Base-by-base conservation (phyloP, 768 basidiomycete species). In the Mycena epipterygia region DNA sequence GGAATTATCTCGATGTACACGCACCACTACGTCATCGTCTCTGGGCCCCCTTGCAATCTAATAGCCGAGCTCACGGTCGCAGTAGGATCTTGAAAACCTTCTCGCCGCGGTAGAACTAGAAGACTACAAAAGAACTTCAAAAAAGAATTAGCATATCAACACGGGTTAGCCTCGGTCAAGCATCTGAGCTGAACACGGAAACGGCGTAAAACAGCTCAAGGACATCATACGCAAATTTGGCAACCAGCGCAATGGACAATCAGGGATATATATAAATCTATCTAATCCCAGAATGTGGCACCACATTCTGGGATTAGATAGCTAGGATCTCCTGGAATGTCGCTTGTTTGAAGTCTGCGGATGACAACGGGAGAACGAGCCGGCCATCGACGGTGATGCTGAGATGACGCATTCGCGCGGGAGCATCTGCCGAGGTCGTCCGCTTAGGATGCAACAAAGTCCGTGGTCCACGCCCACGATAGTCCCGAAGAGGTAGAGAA, bases 401-500 rank as follows among this genome's bases (percentile, higher is more conserved):
- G 6, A 56, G 16, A 56, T 56, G 53, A 6, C 33, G 53, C 53
- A 56, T 56, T 29, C 53, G 53, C 5, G 53, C 53, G 25, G 27
- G 19, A n/a, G 53, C 53, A 56, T 56, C 53, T 27, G 8, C 27
- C 3, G 53, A 21, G 19, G 5, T 56, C 27, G 53, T 25, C 23
- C 27, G 30, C 33, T 56, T 56, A 9, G 53, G 37, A 56, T 11
- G 8, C 53, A n/a, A 66, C 33, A 48, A 66, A 56, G 12, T 48
- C 32, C 29, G 53, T 33, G 17, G 53, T 35, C 64, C 64, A 66
- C 12, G 41, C 64, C 64, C 64, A 66, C 25, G 29, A 32, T 37
- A 23, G 27, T 64, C 32, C 21, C 44, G 44, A n/a, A 16, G 23
- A 46, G 23, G 21, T n/a, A 2, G 42, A 5, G n/a, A 56, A 32